Evolutionary conservation across 2,329 filamentous ascomycete genomes (phyloP), one percentile per base, ranked within the genome.

Genomic region (Claviceps africana): DNA sequence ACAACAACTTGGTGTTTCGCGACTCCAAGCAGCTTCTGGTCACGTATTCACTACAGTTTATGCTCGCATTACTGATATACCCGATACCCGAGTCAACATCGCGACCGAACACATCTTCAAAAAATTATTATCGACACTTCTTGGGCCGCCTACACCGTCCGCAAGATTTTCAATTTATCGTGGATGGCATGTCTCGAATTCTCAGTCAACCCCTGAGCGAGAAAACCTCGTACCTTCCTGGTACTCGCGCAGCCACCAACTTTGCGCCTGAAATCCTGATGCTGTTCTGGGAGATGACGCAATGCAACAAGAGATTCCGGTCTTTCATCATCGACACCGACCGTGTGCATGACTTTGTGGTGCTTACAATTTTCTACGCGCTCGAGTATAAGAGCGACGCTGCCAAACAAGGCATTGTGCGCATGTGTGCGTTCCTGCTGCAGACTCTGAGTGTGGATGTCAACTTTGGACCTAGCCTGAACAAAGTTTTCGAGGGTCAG

Each of bases 271-370:
- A 98, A 68, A 94, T 94, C 72, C 83, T 97, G 52, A 93, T 96
- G 78, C 76, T 98, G 2, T 96, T 97, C 64, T 98, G 93, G 93
- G 93, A 98, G 71, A 82, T 88, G 39, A 81, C 93, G 4, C 93
- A 98, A 67, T 96, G 91, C 76, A 98, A 98, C 70, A 97, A 95
- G 70, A 80, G 91, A 54, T 98, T 98, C 70, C 79, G 93, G 33
- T 88, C 89, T 1, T 98, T 96, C 67, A 93, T 98, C 61, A 91
- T 97, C 56, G 93, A 98, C 60, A 97, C 93, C 0, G 88, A 93
- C 63, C 78, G 91, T 51, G 88, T 87, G 0, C 88, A 96, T 62
- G 93, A 98, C 65, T 96, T 97, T 67, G 77, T 96, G 50, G 81
- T 97, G 13, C 73, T 97, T 21, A 82, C 94, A 42, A 72, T 97